Evolutionary conservation across 768 basidiomycete species (phyloP).

Genomic region (Leccinum ochraceum): DNA sequence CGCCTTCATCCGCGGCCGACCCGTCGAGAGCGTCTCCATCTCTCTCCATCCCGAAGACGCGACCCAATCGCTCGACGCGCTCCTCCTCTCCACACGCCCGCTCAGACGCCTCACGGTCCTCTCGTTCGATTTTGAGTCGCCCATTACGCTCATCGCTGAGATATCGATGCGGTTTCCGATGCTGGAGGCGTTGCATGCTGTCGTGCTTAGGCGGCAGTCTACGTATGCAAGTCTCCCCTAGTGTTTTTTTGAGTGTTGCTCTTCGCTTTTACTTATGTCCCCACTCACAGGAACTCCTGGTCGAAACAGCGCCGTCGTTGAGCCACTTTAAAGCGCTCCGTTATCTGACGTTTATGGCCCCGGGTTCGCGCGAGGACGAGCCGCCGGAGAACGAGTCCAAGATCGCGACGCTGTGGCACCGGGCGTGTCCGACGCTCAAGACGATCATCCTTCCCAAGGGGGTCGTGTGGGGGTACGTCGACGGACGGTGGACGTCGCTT

Average conservation of each 20-base stretch:
- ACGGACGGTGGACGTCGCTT: slow-evolving; percentile 27
- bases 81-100: slow-evolving; percentile 39
- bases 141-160: slow-evolving; percentile 45
- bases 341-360: slow-evolving; percentile 64
- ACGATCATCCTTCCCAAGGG: slow-evolving; percentile 68
- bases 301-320: slow-evolving; percentile 42
- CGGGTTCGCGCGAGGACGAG: slow-evolving; percentile 22
- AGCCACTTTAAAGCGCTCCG: slow-evolving; percentile 43
- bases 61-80: slow-evolving; percentile 43
- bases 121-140: slow-evolving; percentile 52
- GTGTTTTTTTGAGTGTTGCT: no score
- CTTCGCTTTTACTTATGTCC: not conserved
- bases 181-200: slow-evolving; percentile 62
- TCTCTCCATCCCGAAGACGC: slow-evolving; percentile 48
- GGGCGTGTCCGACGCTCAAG: slow-evolving; percentile 57
- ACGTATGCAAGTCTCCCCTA: slow-evolving; percentile 42
- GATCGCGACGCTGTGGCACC: slow-evolving; percentile 57
- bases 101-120: slow-evolving; percentile 57
- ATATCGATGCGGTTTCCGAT: slow-evolving; percentile 47
- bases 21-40: slow-evolving; percentile 51
- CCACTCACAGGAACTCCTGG: slow-evolving; percentile 39
- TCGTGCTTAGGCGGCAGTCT: slow-evolving; percentile 52
- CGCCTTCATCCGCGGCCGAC: slow-evolving; percentile 47
- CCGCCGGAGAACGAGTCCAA: slow-evolving; percentile 42
- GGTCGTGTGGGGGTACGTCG: slow-evolving; percentile 53